Base-by-base conservation (phyloP, 2,329 filamentous ascomycete genomes). In the Botrytis medusae region DNA sequence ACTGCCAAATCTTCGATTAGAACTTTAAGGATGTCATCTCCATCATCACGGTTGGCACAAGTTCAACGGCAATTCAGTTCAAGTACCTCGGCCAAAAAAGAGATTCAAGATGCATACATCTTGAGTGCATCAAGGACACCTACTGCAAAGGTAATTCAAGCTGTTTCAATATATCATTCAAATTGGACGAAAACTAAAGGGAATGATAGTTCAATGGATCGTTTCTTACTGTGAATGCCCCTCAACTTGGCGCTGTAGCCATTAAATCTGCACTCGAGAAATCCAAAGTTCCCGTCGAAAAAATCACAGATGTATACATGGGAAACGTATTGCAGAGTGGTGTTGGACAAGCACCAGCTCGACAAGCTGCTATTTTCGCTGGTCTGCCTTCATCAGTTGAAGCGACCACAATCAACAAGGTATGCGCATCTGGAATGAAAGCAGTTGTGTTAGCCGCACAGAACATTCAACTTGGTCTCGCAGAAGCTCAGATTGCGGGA, bases 391-490 rank as follows among this genome's bases (percentile, higher is more conserved):
- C 90, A n/a, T 89, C 87, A 10, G 88, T 97, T 73, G 96, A 99
- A 84, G 92, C 95, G 51, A 91, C 92, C 69, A 98, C 96, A 25
- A 91, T 99, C 83, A 99, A 99, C 87, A 99, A 99, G 84, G 96
- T 99, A 74, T 99, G 96, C 85, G 92, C 96, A 6, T 98, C 95
- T 0, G 96, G 96, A 8, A 86, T 99, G 77, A 99, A 99, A 83
- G 93, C 96, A 1, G 94, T 98, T 7, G 90, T 89, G 34, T 88
- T 98, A 62, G 96, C 95, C 1, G 95, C 95, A 1, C 94, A 97
- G 81, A 96, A 97, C 80, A 97, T 98, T 78, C 93, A 98, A 83
- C 88, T 99, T 18, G 95, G 96, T 8, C 87, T 97, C 16, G 89
- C 94, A 25, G 93, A 97, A 79, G 95, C 93, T 0, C 93, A 97